Base-by-base conservation (phyloP, 352 stramenopile species). In the Pythium brachiatum region DNA sequence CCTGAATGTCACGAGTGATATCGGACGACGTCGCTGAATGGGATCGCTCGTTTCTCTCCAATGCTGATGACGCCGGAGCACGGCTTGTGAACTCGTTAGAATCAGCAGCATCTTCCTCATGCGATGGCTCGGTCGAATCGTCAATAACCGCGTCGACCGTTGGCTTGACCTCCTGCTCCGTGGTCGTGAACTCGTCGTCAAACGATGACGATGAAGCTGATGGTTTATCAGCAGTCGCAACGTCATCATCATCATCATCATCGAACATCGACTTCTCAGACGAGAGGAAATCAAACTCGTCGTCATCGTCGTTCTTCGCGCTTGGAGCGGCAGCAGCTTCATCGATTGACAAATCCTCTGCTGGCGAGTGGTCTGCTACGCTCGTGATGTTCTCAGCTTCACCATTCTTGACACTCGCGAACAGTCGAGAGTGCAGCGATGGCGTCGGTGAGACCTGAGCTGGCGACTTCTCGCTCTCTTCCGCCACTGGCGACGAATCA, bases 1-100 rank as follows among this genome's bases (percentile, higher is more conserved):
- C 71, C 53, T 84, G 72, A 62, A 79, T 79, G 44, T 86, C 73
- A 54, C 81, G 65, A 0, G 79, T 83, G 25, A 86, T 79, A 36
- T 86, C 77, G 0, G 52, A 55, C n/a, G 68, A 80, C 11, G 65
- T 66, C 6, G 57, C 51, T 4, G 55, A 53, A 1, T 60, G 7
- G 3, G 55, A 64, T 7, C 51, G 55, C 25, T 69, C 50, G 16
- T 18, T 68, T 50, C 38, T 39, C 31, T 57, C 53, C 4, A 43
- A 15, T 2, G 26, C 1, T 41, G 31, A 4, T 13, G 46, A 52
- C 8, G 46, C 6, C 16, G 25, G 12, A 11, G 47, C 27, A 25
- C 21, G 8, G 11, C 27, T 56, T 38, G 21, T 8, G 5, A 13
- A 6, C 15, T 53, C 25, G 44, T 20, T 34, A 3, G 41, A 13